Percentiles rank a stretch among this genome's conserved stretches.
These are phyloP conservation scores for Ascochyta rabiei DNA, from an alignment of 2,329 filamentous ascomycete genomes.

Conservation along the genomic window DNA sequence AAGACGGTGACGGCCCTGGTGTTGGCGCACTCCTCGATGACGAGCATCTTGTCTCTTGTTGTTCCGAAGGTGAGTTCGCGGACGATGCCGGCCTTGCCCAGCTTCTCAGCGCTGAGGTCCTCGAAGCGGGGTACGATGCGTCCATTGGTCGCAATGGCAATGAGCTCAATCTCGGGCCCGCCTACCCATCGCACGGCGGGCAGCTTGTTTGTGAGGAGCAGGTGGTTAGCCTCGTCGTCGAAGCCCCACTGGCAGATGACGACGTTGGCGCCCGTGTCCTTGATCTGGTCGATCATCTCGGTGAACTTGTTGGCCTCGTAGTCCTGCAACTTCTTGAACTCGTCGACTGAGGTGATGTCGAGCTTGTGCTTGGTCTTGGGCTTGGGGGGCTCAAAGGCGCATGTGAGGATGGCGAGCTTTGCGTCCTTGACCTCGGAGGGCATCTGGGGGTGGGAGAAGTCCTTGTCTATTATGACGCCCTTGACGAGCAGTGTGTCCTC, in stretches of 20 bases:
- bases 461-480: constrained; percentile 98
- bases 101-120: constrained; percentile 87
- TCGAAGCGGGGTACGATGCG: constrained; percentile 97
- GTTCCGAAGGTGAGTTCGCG: constrained; percentile 97
- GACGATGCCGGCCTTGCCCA: constrained; percentile 87
- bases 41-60: constrained; percentile 98
- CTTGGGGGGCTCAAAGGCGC: constrained; percentile 97
- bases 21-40: constrained; percentile 99
- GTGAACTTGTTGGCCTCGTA: constrained; percentile 97
- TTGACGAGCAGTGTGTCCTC: constrained; percentile 95
- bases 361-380: constrained; percentile 99
- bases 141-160: constrained; percentile 97
- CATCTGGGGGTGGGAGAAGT: constrained; percentile 99
- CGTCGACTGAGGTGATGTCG: constrained; percentile 94
- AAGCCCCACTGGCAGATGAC: constrained; percentile 99
- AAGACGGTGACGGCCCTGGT: constrained; percentile 95
- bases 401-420: constrained; percentile 96
- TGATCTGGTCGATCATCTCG: constrained; percentile 99
- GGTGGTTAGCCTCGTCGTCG: constrained; percentile 97
- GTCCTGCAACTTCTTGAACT: constrained; percentile 96
- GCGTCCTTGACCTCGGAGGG: constrained; percentile 92
- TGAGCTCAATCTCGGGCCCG: constrained; percentile 96
- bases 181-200: constrained; percentile 98
- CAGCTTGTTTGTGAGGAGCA: constrained; percentile 93
- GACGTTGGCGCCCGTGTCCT: constrained; percentile 94